Evolutionary conservation across 169 alveolate genomes (phyloP).

Genomic region (Theileria parva): DNA sequence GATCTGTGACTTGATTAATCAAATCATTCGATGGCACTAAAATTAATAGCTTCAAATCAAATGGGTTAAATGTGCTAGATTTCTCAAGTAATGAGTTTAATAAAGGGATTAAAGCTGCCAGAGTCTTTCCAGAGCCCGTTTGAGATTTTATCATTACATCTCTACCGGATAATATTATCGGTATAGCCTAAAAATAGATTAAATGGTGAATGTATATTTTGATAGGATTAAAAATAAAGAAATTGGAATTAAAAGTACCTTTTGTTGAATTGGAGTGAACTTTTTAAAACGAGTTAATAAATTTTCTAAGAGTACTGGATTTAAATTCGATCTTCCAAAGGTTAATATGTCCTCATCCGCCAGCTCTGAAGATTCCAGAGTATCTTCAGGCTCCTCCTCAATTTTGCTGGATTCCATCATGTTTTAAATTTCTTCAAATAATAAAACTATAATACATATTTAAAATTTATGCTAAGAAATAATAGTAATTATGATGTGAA

Average conservation of each 20-base stretch:
- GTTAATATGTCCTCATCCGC: conserved; percentile 32
- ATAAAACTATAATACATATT: neutral
- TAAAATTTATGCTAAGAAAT: too few species aligned
- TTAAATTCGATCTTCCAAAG: conserved; percentile 38
- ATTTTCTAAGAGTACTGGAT: conserved; percentile 47
- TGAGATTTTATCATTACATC: conserved; percentile 71
- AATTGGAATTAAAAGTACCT: conserved; percentile 29
- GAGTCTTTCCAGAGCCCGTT: conserved; percentile 79
- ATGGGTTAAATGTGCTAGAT: conserved; percentile 25
- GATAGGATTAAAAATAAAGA: neutral
- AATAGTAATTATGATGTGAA: neutral
- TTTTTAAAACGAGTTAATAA: conserved; percentile 18
- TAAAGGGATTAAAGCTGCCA: conserved; percentile 74
- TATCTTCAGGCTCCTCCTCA: conserved; percentile 28
- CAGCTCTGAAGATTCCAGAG: conserved; percentile 1
- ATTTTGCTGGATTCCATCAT: neutral
- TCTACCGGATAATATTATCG: conserved; percentile 67
- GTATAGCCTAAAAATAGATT: conserved; percentile 51
- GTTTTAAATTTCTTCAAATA: neutral
- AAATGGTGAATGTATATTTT: neutral
- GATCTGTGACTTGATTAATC: conserved; percentile 52
- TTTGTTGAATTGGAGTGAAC: conserved; percentile 52
- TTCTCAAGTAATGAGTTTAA: conserved; percentile 43
- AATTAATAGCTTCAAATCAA: conserved; percentile 57
- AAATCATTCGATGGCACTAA: conserved; percentile 75